A percentile compares a stretch with the other conserved stretches of the same genome.
These are phyloP conservation scores for Sporisorium iseilematis-ciliati DNA, from an alignment of 1,284 basidiomycete genomes.

Conservation along the genomic window DNA sequence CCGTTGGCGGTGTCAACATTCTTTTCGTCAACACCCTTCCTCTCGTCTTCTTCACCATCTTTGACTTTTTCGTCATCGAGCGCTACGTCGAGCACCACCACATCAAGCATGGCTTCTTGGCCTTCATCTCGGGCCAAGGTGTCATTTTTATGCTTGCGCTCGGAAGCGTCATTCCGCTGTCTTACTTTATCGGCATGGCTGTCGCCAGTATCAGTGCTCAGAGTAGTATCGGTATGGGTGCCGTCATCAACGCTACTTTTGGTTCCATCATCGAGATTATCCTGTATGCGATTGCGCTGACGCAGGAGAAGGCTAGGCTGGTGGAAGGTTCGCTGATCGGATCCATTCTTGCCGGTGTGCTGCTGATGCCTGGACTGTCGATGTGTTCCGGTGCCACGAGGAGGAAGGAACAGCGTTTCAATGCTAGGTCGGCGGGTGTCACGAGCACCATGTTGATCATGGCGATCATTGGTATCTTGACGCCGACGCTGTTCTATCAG, in stretches of 20 bases:
- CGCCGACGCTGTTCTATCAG: conserved; percentile 98
- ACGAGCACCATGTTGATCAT: conserved; percentile 99
- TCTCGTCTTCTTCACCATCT: conserved; percentile 93
- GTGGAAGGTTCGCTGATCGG: conserved; percentile 98
- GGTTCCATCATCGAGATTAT: conserved; percentile 98
- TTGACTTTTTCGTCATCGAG: conserved; percentile 88
- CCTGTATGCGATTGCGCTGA: conserved; percentile 89
- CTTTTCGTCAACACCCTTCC: conserved; percentile 95
- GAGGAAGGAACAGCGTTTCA: conserved; percentile 96
- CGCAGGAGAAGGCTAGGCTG: conserved; percentile 87
- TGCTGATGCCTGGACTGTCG: conserved; percentile 95
- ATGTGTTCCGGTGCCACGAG: conserved; percentile 95
- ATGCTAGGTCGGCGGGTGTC: conserved; percentile 96
- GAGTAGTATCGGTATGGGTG: conserved; percentile 98
- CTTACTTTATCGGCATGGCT: conserved; percentile 99
- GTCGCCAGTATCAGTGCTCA: conserved; percentile 98
- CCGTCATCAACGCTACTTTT: conserved; percentile 99
- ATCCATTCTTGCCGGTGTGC: conserved; percentile 89
- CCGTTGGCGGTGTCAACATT: conserved; percentile 97
- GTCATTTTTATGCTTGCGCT: conserved; percentile 88
- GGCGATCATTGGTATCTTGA: conserved; percentile 96
- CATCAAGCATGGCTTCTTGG: conserved; percentile 74
- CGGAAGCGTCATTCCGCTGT: conserved; percentile 92
- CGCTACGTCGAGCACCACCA: conserved; percentile 79
- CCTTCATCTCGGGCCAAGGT: conserved; percentile 79